These are phyloP conservation scores for Ophiostoma australiae DNA, from an alignment of 2,329 filamentous ascomycete species.

Conservation along the genomic window DNA sequence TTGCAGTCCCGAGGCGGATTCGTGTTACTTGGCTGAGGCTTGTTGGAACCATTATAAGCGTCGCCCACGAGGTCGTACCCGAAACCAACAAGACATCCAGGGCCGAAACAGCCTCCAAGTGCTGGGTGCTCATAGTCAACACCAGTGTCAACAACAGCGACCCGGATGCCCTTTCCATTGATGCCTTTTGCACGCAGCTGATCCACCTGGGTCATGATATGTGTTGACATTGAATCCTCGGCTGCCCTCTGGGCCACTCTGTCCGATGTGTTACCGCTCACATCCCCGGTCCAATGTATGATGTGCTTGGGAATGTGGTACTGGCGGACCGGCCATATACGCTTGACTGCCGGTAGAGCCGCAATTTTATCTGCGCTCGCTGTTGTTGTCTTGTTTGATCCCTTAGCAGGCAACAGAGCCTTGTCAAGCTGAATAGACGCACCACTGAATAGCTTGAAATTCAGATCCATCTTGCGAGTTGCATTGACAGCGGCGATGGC, in stretches of 20 bases:
- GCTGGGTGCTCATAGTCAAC: conserved; percentile 25
- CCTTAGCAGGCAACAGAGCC: too few relatives aligned
- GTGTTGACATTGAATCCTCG: conserved; percentile 40
- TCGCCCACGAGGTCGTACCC: conserved; percentile 27
- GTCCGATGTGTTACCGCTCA: too few relatives aligned
- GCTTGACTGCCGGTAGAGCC: too few relatives aligned
- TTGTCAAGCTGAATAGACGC: not conserved
- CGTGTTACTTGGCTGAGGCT: conserved; percentile 27
- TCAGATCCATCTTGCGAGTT: conserved; percentile 35
- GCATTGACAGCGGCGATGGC: too few relatives aligned
- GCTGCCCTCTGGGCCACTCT: not conserved
- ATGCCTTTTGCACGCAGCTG: conserved; percentile 46
- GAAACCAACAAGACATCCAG: conserved; percentile 26
- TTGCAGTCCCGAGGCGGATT: conserved; percentile 46
- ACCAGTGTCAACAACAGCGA: conserved; percentile 51
- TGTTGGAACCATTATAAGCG: conserved; percentile 43
- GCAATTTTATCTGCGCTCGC: too few relatives aligned
- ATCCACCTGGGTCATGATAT: conserved; percentile 54
- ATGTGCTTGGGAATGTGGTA: too few relatives aligned
- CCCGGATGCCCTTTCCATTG: conserved; percentile 48
- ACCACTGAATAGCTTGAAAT: conserved; percentile 51
- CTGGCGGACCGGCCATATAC: too few relatives aligned
- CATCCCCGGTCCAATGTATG: too few relatives aligned
- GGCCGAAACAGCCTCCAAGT: conserved; percentile 37
- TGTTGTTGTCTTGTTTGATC: too few relatives aligned